Conservation (phyloP, 1,284 basidiomycete species). For the Kwoniella shivajii region DNA sequence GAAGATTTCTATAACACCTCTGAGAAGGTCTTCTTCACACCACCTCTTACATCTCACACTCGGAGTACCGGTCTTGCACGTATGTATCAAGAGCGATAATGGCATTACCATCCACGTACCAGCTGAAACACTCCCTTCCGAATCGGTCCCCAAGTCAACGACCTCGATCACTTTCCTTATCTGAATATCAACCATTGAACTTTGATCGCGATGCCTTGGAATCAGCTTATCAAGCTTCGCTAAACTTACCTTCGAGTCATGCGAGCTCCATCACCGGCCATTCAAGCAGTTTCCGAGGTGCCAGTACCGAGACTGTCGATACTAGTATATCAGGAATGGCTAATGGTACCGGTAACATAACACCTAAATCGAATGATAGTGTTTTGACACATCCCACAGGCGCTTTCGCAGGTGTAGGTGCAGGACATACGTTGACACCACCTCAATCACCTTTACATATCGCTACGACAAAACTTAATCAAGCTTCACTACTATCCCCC, state of each 20-base stretch:
- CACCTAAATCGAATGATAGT: background rate
- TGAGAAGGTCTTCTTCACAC: conserved; percentile 88
- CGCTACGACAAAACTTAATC: conserved; percentile 11
- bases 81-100: too few relatives aligned
- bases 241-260: conserved; percentile 14
- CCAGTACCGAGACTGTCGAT: conserved; percentile 18
- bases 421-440: conserved; percentile 37
- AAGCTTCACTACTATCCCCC: conserved; percentile 16
- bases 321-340: background rate
- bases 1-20: conserved; percentile 59
- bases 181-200: conserved; percentile 38
- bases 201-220: conserved; percentile 39
- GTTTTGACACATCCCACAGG: conserved; percentile 2
- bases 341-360: conserved; percentile 2
- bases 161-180: conserved; percentile 32
- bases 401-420: conserved; percentile 33
- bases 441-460: conserved; percentile 31
- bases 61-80: too few relatives aligned
- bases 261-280: conserved; percentile 11
- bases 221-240: conserved; percentile 29
- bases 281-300: conserved; percentile 4
- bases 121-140: conserved; percentile 30
- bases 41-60: too few relatives aligned
- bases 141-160: conserved; percentile 27
- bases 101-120: conserved; percentile 21